phyloP scores from a whole-genome alignment of 768 basidiomycete species.

The Lactarius sanguifluus region DNA sequence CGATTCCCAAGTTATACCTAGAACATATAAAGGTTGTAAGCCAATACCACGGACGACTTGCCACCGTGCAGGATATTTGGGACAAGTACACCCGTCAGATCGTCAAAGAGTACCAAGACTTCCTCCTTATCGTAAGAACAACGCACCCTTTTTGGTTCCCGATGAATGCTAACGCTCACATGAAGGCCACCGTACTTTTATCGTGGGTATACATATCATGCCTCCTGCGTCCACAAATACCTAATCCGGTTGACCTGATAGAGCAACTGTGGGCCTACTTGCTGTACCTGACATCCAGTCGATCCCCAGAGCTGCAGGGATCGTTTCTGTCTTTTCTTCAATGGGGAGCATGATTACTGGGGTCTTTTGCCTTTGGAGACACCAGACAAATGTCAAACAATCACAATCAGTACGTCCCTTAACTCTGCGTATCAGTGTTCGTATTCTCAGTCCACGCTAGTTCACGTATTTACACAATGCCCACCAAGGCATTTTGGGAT shows the following conservation, averaged over 20 bases:
- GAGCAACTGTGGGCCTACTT: slow-evolving; percentile 52
- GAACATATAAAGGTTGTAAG: slow-evolving; percentile 49
- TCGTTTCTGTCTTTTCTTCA: slow-evolving; percentile 49
- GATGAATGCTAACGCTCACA: neutral
- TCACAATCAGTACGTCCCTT: slow-evolving; percentile 41
- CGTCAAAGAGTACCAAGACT: slow-evolving; percentile 55
- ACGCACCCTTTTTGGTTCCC: neutral
- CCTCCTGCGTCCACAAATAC: neutral
- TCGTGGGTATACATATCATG: slow-evolving; percentile 40
- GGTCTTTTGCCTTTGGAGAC: slow-evolving; percentile 57
- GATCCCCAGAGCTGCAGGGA: slow-evolving; percentile 37
- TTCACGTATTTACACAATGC: slow-evolving; percentile 57
- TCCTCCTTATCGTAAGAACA: slow-evolving; percentile 50
- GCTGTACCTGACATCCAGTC: slow-evolving; percentile 44
- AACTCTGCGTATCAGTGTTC: neutral
- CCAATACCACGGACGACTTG: slow-evolving; percentile 51
- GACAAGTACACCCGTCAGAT: slow-evolving; percentile 50
- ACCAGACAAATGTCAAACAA: slow-evolving; percentile 48
- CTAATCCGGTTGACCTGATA: slow-evolving; percentile 27
- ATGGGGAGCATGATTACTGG: slow-evolving; percentile 57
- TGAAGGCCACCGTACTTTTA: slow-evolving; percentile 52
- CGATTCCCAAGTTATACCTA: slow-evolving; percentile 53
- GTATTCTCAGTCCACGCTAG: slow-evolving; percentile 32
- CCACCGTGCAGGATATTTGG: slow-evolving; percentile 51
- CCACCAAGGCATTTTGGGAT: slow-evolving; percentile 44